Conservation (phyloP, 192 early-diverging fungal genomes). For the Coemansia sp. region DNA sequence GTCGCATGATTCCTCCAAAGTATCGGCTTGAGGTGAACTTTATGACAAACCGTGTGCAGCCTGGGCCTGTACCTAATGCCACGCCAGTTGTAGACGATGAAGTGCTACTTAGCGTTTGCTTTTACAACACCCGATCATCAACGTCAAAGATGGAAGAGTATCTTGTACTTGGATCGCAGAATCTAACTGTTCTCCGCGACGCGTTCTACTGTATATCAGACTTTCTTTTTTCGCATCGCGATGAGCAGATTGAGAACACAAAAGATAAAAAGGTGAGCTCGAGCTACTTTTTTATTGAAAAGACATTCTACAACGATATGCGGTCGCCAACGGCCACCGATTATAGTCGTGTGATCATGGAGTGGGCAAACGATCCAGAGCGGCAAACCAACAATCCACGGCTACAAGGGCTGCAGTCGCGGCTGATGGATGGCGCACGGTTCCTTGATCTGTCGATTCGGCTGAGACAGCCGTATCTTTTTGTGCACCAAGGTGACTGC, state of each 20-base stretch:
- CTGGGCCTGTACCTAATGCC: conserved; percentile 19
- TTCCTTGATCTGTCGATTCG: conserved; percentile 67
- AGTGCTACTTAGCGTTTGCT: conserved; percentile 61
- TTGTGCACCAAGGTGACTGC: conserved; percentile 78
- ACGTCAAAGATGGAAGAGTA: conserved; percentile 62
- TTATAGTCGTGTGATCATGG: conserved; percentile 70
- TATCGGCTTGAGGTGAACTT: conserved; percentile 57
- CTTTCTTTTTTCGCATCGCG: conserved; percentile 57
- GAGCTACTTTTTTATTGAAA: conserved; percentile 77
- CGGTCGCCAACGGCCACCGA: conserved; percentile 61
- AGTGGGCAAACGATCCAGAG: conserved; percentile 65
- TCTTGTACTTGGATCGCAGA: conserved; percentile 68
- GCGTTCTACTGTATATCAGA: conserved; percentile 70
- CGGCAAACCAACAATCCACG: conserved; percentile 54
- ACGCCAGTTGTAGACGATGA: conserved; percentile 56
- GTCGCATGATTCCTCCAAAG: conserved; percentile 50
- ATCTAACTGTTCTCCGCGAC: conserved; percentile 66
- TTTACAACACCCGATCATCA: conserved; percentile 62
- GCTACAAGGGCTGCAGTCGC: conserved; percentile 52
- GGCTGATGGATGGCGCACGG: conserved; percentile 60
- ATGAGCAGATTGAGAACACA: conserved; percentile 50
- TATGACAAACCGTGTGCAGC: conserved; percentile 49
- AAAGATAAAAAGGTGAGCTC: conserved; percentile 59
- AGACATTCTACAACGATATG: conserved; percentile 72
- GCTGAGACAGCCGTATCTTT: conserved; percentile 66